Conservation (phyloP, 2,329 filamentous ascomycete species). For the Colletotrichum destructivum region DNA sequence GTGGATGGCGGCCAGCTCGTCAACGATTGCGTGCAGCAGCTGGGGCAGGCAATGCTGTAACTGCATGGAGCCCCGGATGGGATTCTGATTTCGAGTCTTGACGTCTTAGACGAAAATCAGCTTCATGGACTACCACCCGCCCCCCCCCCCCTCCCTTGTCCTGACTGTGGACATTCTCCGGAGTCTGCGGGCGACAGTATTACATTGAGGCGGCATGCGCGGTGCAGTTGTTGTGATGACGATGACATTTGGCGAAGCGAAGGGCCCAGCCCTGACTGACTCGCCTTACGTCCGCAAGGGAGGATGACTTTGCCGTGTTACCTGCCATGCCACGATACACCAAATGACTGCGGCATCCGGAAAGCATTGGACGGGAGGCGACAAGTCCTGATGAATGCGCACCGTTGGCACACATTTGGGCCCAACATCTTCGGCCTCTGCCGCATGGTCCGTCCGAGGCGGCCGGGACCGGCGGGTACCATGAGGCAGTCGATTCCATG, state of each 20-base stretch:
- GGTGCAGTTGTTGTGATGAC: slow-evolving; percentile 33
- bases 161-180: background rate
- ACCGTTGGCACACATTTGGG: background rate
- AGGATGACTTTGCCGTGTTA: slow-evolving; percentile 9
- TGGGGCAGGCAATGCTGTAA: background rate
- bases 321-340: slow-evolving; percentile 23
- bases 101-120: slow-evolving; percentile 28
- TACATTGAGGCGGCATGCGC: background rate
- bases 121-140: background rate
- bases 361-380: slow-evolving; percentile 3
- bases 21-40: slow-evolving; percentile 1
- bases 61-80: slow-evolving; percentile 6
- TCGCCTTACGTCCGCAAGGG: slow-evolving; percentile 30
- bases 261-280: slow-evolving; percentile 4
- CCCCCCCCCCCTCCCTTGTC: background rate
- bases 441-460: background rate
- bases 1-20: background rate
- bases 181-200: slow-evolving; percentile 8
- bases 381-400: background rate
- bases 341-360: slow-evolving; percentile 1
- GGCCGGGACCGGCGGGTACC: slow-evolving; percentile 9
- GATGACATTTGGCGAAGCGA: slow-evolving; percentile 30
- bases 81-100: slow-evolving; percentile 14
- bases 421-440: background rate
- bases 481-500: background rate